Evolutionary conservation across 768 basidiomycete genomes (phyloP), one percentile per base, ranked within the genome.

Genomic region (Serendipita sp.): DNA sequence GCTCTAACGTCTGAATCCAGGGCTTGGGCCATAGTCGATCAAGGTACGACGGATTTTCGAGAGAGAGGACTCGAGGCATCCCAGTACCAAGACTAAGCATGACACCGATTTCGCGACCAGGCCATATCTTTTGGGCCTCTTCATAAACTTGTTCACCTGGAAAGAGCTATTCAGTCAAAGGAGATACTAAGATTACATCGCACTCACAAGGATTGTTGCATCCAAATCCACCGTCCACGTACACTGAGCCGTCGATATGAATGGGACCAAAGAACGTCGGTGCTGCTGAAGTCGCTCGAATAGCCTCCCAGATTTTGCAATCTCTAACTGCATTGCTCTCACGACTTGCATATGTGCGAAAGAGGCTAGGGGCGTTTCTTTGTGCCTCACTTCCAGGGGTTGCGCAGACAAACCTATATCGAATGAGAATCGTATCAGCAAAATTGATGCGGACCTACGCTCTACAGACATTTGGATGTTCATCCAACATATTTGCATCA

Each of bases 221-320:
- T 1, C 68, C 68, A 4, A 68, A 67, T 0, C 64, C 67, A 10
- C 64, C 68, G 35, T 68, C 64, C n/a, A 65, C 45, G 60, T 67
- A 68, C 7, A 36, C 46, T 23, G 38, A 32, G 10, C 35, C 32
- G 8, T 23, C 34, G 47, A 66, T 66, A 16, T 30, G 16, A 64
- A 68, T 68, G 3, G 36, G n/a, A 5, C 69, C 67, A 66, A 73
- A 73, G 51, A 74, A 70, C 0, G 65, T 65, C 0, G 71, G 70
- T 2, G 70, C 69, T 7, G 73, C 74, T 23, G 71, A 70, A 0
- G 73, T 74, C 0, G 73, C 73, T 2, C 73, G 69, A 2, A 69
- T 71, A 3, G 72, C 72, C 56, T 74, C 70, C 73, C 73, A 74
- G 23, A 74, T 73, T 23, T 51, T 67, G 44, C 70, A 68, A 16